phyloP scores from a whole-genome alignment of 139 green algal genomes.

The Tetratostichococcus sp. region DNA sequence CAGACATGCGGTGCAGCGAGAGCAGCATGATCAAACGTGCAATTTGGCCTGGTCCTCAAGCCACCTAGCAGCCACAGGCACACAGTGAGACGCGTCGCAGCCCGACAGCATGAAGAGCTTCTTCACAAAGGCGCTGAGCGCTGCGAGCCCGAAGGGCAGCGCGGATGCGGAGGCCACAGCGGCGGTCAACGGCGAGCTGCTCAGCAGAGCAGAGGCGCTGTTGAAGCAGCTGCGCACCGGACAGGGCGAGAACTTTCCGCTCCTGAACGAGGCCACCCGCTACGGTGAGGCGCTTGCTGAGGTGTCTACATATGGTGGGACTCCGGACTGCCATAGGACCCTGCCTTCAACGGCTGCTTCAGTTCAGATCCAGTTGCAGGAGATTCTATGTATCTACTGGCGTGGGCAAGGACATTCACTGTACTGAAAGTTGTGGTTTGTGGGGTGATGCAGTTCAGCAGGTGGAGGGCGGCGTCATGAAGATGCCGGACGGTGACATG shows the following conservation, averaged over 20 bases:
- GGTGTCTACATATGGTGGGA: neutral
- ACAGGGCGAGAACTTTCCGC: neutral
- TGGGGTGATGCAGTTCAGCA: constrained; percentile 12
- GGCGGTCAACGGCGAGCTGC: neutral
- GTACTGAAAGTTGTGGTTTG: neutral
- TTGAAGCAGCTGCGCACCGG: neutral
- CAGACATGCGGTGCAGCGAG: too few relatives aligned
- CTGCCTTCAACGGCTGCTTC: too few relatives aligned
- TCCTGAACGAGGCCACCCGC: constrained; percentile 18
- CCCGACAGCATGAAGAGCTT: neutral
- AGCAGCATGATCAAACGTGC: too few relatives aligned
- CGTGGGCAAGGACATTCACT: too few relatives aligned
- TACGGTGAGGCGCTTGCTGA: neutral
- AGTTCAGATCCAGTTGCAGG: too few relatives aligned
- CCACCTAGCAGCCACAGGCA: too few relatives aligned
- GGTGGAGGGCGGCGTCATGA: constrained; percentile 7
- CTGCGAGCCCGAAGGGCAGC: neutral
- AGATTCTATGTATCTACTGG: too few relatives aligned
- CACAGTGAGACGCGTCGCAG: too few relatives aligned
- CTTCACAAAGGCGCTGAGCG: neutral
- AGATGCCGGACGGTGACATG: neutral
- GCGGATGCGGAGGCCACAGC: neutral
- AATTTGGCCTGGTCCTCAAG: too few relatives aligned
- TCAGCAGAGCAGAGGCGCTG: neutral
- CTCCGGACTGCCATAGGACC: too few relatives aligned